A percentile compares a stretch with the other conserved stretches of the same genome.
Evolutionary conservation across 306 rosid genomes (phyloP).

Genomic region (Hippophae tibetana): DNA sequence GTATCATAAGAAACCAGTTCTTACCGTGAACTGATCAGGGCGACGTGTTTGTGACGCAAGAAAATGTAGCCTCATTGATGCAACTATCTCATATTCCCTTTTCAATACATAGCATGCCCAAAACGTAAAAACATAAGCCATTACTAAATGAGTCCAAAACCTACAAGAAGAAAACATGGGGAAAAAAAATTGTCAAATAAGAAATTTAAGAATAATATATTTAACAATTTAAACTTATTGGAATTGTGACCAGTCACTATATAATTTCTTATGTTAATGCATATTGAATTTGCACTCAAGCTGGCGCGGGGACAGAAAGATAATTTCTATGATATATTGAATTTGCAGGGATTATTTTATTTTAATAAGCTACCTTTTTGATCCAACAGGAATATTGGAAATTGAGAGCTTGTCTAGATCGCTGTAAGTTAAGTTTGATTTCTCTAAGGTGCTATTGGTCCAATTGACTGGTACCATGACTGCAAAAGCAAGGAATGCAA

Average conservation of each 20-base stretch:
- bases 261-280: no score
- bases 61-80: slow-evolving; percentile 81
- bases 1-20: slow-evolving; percentile 5
- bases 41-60: slow-evolving; percentile 77
- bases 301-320: no score
- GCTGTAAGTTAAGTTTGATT: slow-evolving; percentile 51
- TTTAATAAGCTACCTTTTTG: slow-evolving; percentile 43
- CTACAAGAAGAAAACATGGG: slow-evolving; percentile 34
- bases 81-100: slow-evolving; percentile 71
- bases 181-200: not conserved
- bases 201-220: not conserved
- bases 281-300: no score
- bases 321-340: no score
- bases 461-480: slow-evolving; percentile 90
- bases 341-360: no score
- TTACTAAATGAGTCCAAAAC: slow-evolving; percentile 94
- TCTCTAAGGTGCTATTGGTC: slow-evolving; percentile 73
- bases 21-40: slow-evolving; percentile 91
- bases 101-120: slow-evolving; percentile 84
- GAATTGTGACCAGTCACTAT: not conserved
- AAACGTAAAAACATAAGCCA: slow-evolving; percentile 91
- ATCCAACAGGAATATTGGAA: slow-evolving; percentile 79
- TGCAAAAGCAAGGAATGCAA: slow-evolving; percentile 64
- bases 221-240: not conserved
- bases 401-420: slow-evolving; percentile 84